A percentile compares a stretch with the other conserved stretches of the same genome.
These are phyloP conservation scores for Fusarium guadeloupense DNA, from an alignment of 2,329 filamentous ascomycete species.

Conservation along the genomic window DNA sequence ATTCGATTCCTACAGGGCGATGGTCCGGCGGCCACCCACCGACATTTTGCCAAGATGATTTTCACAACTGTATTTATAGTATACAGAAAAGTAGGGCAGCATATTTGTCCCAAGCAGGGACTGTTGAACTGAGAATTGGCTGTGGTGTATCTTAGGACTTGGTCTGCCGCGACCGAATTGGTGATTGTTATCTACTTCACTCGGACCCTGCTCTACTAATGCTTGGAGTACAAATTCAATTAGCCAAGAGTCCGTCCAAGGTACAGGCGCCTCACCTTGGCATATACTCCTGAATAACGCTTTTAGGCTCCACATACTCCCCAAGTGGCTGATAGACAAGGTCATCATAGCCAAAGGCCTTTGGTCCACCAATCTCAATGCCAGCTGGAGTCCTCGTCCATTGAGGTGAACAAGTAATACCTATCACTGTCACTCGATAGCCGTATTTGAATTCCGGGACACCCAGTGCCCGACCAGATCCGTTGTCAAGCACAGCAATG, in stretches of 20 bases:
- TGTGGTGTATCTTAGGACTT: too few species aligned
- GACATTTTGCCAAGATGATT: too few species aligned
- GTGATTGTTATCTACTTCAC: too few species aligned
- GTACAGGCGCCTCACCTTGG: too few species aligned
- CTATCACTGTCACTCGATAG: conserved; percentile 8
- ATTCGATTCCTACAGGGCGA: not conserved
- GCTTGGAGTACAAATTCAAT: too few species aligned
- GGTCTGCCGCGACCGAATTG: too few species aligned
- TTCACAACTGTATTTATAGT: too few species aligned
- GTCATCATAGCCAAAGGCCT: not conserved
- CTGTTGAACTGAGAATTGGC: too few species aligned
- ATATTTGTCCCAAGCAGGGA: too few species aligned
- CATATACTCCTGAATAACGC: not conserved
- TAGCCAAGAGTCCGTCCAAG: too few species aligned
- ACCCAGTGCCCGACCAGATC: conserved; percentile 15
- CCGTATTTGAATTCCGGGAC: conserved; percentile 26
- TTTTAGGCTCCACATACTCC: not conserved
- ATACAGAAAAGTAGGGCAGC: too few species aligned
- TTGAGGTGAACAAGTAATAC: conserved; percentile 6
- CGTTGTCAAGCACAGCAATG: conserved; percentile 11
- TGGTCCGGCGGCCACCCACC: not conserved
- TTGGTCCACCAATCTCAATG: not conserved
- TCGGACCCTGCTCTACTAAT: too few species aligned
- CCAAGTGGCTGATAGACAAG: not conserved
- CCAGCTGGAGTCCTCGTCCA: conserved; percentile 10